Base-by-base conservation (phyloP, 352 stramenopile genomes). In the Phytophthora idaei region DNA sequence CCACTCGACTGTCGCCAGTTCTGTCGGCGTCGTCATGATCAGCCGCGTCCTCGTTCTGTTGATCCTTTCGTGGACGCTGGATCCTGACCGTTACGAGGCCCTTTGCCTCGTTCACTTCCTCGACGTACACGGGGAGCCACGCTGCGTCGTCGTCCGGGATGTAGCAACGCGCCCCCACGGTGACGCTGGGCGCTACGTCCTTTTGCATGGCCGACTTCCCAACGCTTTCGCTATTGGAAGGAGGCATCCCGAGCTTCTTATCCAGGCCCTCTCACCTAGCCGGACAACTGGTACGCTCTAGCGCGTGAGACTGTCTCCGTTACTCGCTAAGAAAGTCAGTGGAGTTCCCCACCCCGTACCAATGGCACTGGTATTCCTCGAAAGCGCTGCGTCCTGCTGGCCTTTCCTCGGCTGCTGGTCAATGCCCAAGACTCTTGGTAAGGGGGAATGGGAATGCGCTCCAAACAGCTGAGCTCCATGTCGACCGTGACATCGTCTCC, bases 41-140 rank as follows among this genome's bases (percentile, higher is more conserved):
- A 2, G 58, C 56, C 0, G 64, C 45, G 25, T 76, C 70, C 2
- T 69, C 64, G n/a, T 77, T 65, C 21, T 74, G 44, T 10, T 77
- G 54, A 14, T 74, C 58, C 12, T 77, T 61, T 28, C 69, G 61
- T 9, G 45, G 25, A 1, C 64, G 45, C 50, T 89, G 78, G 34
- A 90, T 50, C 5, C 73, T 49, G 15, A 89, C 64, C 4, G 73
- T 89, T 28, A 79, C 83, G 32, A 72, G 67, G 5, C 77, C 56
- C 31, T 76, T 68, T 45, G 74, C 60, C 46, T 83, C 70, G 56
- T 91, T 71, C 39, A 93, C 79, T 17, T 78, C 62, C 37, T 93
- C 82, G 21, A 93, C 81, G 50, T 81, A 78, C 48, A 90, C 87
- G 12, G 84, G 87, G 29, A 94, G 64, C 87, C 87, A 94, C 31